Conservation (phyloP, 1,139 yeast genomes). For the Pichia sp. region DNA sequence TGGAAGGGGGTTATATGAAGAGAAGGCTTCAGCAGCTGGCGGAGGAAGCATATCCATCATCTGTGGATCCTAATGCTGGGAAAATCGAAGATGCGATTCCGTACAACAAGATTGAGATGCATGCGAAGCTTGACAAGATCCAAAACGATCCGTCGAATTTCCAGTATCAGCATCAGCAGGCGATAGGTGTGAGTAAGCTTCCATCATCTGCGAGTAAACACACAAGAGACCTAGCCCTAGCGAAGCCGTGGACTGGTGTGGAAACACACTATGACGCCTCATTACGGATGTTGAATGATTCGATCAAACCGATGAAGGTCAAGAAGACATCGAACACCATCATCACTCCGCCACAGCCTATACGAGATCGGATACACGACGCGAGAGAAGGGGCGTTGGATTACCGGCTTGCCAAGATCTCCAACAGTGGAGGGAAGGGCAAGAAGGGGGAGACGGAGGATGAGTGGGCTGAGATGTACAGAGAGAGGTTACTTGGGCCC, state of each 20-base stretch:
- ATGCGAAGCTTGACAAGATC: slow-evolving; percentile 28
- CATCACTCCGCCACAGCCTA: slow-evolving; percentile 31
- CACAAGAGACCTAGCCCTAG: slow-evolving; percentile 49
- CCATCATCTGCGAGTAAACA: slow-evolving; percentile 47
- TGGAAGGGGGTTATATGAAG: slow-evolving; percentile 34
- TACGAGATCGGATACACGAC: slow-evolving; percentile 41
- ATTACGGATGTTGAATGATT: slow-evolving; percentile 61
- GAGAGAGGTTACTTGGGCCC: slow-evolving; percentile 61
- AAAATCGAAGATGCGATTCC: slow-evolving; percentile 26
- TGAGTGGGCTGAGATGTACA: slow-evolving; percentile 57
- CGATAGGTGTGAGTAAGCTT: slow-evolving; percentile 37
- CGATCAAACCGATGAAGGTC: slow-evolving; percentile 43
- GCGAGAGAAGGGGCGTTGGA: slow-evolving; percentile 69
- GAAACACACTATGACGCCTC: slow-evolving; percentile 51
- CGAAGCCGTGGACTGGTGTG: slow-evolving; percentile 66
- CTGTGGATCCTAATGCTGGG: slow-evolving; percentile 34
- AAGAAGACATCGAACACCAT: slow-evolving; percentile 19
- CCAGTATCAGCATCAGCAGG: slow-evolving; percentile 36
- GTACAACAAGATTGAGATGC: slow-evolving; percentile 22
- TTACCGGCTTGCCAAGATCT: slow-evolving; percentile 47
- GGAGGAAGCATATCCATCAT: slow-evolving; percentile 37
- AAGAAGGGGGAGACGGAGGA: slow-evolving; percentile 35
- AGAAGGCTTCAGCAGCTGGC: slow-evolving; percentile 38
- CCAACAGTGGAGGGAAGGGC: slow-evolving; percentile 20
- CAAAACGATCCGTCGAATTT: slow-evolving; percentile 30